phyloP scores from a whole-genome alignment of 2,329 filamentous ascomycete genomes.

The Fusarium nanum region DNA sequence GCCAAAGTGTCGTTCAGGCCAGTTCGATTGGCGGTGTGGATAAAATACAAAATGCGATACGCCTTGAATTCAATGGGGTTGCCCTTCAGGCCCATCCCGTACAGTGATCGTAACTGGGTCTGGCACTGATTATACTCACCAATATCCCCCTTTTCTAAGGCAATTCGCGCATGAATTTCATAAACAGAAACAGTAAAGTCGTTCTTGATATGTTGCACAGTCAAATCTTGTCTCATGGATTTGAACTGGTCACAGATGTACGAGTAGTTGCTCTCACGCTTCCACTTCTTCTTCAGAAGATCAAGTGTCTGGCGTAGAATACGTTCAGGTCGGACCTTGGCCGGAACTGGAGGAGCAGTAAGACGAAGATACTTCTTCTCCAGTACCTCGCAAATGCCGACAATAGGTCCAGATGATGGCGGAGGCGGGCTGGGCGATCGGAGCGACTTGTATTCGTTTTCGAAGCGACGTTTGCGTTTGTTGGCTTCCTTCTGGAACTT shows the following conservation, averaged over 20 bases:
- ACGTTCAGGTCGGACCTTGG: constrained; percentile 85
- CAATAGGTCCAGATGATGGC: constrained; percentile 75
- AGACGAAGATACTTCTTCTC: constrained; percentile 97
- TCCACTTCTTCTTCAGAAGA: constrained; percentile 94
- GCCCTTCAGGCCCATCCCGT: constrained; percentile 86
- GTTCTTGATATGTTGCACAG: constrained; percentile 96
- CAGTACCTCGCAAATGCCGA: constrained; percentile 84
- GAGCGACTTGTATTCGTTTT: constrained; percentile 71
- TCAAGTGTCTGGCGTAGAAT: constrained; percentile 88
- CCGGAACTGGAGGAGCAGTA: constrained; percentile 88
- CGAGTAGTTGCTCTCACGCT: constrained; percentile 89
- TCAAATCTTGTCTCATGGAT: constrained; percentile 96
- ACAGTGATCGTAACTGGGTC: constrained; percentile 93
- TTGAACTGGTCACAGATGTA: constrained; percentile 99
- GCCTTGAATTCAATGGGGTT: constrained; percentile 97
- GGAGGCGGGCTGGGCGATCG: constrained; percentile 68
- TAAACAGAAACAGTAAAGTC: constrained; percentile 97
- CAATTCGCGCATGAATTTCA: constrained; percentile 97
- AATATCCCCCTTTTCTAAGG: constrained; percentile 96
- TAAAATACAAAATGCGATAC: constrained; percentile 99
- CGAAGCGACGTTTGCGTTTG: constrained; percentile 89
- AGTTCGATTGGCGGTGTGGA: constrained; percentile 97
- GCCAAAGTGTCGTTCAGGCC: constrained; percentile 98
- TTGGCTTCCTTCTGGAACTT: constrained; percentile 93
- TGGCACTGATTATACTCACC: constrained; percentile 99